Base-by-base conservation (phyloP, 306 rosid genomes). In the Delonix regia region DNA sequence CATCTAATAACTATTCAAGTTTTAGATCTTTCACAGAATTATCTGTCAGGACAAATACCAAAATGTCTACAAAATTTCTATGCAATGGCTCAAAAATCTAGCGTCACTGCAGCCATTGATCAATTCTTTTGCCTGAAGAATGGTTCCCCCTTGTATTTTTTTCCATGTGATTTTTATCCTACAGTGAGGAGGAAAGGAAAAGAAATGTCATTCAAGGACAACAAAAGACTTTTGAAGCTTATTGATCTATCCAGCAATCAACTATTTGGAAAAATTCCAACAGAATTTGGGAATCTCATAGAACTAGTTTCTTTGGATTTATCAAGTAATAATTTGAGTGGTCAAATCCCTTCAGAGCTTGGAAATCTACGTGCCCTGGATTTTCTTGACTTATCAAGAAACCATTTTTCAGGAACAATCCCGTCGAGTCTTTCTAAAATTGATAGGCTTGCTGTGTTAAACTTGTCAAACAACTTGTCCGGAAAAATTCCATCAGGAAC, bases 401-500 rank as follows among this genome's bases (percentile, higher is more conserved):
- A 78, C 57, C 76, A 49, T 18, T 49, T 49, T 0, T 18, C 3
- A 16, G 56, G 24, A 5, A 49, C 0, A 18, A 49, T 49, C 6
- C 56, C 56, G 0, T 18, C 12, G 11, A 9, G 45, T 41, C 45
- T 41, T 41, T 9, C 12, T 8, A 12, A 7, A 41, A 41, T 41
- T 41, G 45, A 41, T 41, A 7, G 45, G 11, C 45, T 41, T 38
- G 42, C 12, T 41, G 45, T 41, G 0, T 41, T 41, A 2, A 9
- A 41, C 45, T 41, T 41, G 3, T 45, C 0, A 30, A 30, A 30
- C 33, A 30, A 30, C 33, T 30, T 30, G 4, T 30, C 33, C 4
- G 81, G 61, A n/a, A 24, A 38, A 55, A 78, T 78, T 16, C 82
- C 82, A 24, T 3, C 16, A 25, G 24, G 61, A 21, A 57, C 66